Evolutionary conservation across 2,329 filamentous ascomycete genomes (phyloP).

Genomic region (Trichoderma atroviride): DNA sequence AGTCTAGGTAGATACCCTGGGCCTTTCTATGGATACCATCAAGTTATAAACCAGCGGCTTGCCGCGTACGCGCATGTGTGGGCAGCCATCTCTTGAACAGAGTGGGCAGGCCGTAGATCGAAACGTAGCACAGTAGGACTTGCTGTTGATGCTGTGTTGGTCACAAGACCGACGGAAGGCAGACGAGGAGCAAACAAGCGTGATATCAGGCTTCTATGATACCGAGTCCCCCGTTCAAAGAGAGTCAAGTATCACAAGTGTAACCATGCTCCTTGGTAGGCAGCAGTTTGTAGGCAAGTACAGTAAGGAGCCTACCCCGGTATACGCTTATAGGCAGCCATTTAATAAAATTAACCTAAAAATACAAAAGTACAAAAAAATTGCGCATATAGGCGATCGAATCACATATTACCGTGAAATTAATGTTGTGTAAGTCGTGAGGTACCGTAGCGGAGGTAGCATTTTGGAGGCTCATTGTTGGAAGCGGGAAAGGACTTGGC

Average conservation of each 20-base stretch:
- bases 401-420: neutral
- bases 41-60: neutral
- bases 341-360: neutral
- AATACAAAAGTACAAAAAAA: neutral
- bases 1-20: slow-evolving; percentile 21
- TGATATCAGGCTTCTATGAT: neutral
- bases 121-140: neutral
- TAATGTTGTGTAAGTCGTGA: neutral
- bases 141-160: neutral
- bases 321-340: neutral
- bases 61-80: neutral
- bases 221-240: neutral
- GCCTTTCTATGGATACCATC: slow-evolving; percentile 17
- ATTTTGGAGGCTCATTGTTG: neutral
- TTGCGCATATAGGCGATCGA: neutral
- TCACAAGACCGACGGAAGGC: neutral
- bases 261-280: neutral
- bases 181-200: neutral
- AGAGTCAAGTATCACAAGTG: neutral
- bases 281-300: neutral
- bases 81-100: neutral
- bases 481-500: neutral
- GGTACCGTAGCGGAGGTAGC: neutral
- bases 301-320: neutral
- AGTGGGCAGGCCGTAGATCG: neutral